Conservation (phyloP, 1,284 basidiomycete genomes). For the Rhodotorula sp. region DNA sequence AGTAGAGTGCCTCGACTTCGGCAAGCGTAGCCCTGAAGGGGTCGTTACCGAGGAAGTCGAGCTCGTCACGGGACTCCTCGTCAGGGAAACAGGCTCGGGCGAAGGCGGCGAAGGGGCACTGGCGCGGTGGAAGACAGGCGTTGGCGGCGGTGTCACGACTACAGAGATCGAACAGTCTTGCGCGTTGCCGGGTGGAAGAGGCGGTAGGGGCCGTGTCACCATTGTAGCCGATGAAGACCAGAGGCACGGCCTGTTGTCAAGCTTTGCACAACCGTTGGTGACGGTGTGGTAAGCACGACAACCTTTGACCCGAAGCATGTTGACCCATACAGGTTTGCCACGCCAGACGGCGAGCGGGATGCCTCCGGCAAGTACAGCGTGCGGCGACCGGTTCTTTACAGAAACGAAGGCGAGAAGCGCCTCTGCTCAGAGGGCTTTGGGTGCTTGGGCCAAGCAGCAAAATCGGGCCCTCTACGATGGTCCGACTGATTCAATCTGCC, state of each 20-base stretch:
- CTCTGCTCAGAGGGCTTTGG: too few relatives aligned
- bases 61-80: background rate
- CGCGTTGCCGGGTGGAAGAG: background rate
- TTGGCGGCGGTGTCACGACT: background rate
- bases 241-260: background rate
- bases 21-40: background rate
- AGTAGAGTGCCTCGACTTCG: background rate
- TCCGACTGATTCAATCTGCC: too few relatives aligned
- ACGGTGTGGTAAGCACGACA: constrained; percentile 50
- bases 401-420: constrained; percentile 46
- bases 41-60: constrained; percentile 5
- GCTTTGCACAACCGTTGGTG: constrained; percentile 21
- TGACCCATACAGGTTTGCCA: constrained; percentile 45
- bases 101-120: background rate
- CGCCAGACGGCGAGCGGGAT: constrained; percentile 39
- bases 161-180: background rate
- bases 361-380: constrained; percentile 31
- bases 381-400: constrained; percentile 48
- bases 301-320: constrained; percentile 47
- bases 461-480: too few relatives aligned
- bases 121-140: background rate
- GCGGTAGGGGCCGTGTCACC: background rate
- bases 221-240: constrained; percentile 6
- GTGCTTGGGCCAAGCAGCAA: too few relatives aligned
- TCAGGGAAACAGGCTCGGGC: background rate